Evolutionary conservation across 176 grass and related monocot genomes (phyloP).

Genomic region (Bothriochloa decipiens): DNA sequence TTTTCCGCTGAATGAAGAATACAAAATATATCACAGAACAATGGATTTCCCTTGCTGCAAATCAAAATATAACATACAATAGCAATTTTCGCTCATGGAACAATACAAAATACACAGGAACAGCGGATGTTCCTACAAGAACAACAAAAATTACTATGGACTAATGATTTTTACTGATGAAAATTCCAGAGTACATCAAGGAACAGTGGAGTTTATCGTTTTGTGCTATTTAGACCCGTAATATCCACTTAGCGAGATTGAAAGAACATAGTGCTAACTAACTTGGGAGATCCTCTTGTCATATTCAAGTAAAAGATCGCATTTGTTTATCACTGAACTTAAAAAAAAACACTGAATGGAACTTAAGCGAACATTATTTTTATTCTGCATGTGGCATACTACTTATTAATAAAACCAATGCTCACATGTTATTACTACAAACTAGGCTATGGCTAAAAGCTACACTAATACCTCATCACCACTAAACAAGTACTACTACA

Average conservation of each 20-base stretch:
- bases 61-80: not conserved
- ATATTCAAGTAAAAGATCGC: not conserved
- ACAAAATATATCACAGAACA: not conserved
- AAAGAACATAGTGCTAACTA: not conserved
- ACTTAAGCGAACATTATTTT: constrained; percentile 33
- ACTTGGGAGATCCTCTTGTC: not conserved
- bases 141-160: too few species aligned
- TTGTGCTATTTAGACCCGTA: not conserved
- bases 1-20: not conserved
- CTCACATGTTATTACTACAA: constrained; percentile 9
- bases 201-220: not conserved
- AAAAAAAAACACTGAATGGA: not conserved
- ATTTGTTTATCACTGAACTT: not conserved
- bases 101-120: too few species aligned
- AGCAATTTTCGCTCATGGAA: too few species aligned
- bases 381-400: not conserved
- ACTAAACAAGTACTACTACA: not conserved
- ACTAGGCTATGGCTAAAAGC: not conserved
- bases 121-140: too few species aligned
- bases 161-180: too few species aligned
- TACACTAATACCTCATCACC: constrained; percentile 15
- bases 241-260: not conserved
- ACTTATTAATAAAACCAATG: not conserved
- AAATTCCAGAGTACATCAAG: not conserved
- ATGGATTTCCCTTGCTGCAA: not conserved